A percentile compares a stretch with the other conserved stretches of the same genome.
phyloP scores from a whole-genome alignment of 495 filamentous ascomycete genomes.

The Lophiotrema nucula region DNA sequence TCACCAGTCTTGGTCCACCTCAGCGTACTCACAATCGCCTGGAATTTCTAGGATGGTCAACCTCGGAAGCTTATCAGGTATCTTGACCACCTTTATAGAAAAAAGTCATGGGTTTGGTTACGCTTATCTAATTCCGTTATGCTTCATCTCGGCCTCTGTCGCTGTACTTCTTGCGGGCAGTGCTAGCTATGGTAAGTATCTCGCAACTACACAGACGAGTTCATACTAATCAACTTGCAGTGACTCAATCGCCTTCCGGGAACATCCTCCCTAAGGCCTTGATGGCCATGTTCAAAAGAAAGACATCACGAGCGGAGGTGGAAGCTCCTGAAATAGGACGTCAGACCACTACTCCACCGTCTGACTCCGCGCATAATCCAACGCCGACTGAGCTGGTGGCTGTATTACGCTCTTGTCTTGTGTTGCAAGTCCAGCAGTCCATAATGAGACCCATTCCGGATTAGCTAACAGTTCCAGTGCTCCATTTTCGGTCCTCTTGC shows the following conservation, averaged over 20 bases:
- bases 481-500: slow-evolving; percentile 44
- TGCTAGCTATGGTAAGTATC: background rate
- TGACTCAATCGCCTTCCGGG: too few species aligned
- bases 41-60: background rate
- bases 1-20: background rate
- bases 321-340: background rate
- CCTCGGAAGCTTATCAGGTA: background rate
- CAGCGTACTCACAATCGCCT: background rate
- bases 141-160: background rate
- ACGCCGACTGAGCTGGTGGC: background rate
- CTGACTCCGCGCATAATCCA: background rate
- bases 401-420: background rate
- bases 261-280: background rate
- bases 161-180: background rate
- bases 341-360: background rate
- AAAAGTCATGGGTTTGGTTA: background rate
- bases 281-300: background rate
- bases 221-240: background rate
- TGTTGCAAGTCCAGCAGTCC: background rate
- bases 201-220: background rate
- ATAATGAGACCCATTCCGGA: background rate
- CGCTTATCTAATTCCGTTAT: background rate
- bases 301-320: background rate
- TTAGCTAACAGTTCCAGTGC: background rate
- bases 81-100: background rate